phyloP scores from a whole-genome alignment of 805 yeast species.

The Saturnispora hagleri region DNA sequence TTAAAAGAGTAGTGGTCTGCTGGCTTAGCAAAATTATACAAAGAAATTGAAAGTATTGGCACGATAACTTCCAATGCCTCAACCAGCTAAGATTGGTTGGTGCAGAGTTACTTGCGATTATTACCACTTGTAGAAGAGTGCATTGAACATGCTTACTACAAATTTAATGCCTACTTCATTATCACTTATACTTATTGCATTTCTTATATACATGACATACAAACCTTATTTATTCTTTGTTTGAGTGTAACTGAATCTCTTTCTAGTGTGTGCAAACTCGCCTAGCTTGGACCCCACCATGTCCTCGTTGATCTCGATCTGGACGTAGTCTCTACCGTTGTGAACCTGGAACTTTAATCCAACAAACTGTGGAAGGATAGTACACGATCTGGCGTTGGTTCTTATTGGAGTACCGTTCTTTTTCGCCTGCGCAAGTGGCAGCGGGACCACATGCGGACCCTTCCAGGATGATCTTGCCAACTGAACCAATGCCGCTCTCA shows the following conservation, averaged over 20 bases:
- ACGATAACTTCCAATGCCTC: no score
- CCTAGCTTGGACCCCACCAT: conserved; percentile 97
- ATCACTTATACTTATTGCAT: no score
- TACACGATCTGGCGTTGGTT: conserved; percentile 93
- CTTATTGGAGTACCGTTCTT: conserved; percentile 77
- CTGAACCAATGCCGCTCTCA: conserved; percentile 33
- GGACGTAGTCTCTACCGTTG: conserved; percentile 91
- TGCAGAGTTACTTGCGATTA: no score
- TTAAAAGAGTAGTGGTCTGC: no score
- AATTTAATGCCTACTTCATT: no score
- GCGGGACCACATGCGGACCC: conserved; percentile 89
- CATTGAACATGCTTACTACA: no score
- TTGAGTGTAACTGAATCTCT: conserved; percentile 74
- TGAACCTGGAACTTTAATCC: conserved; percentile 92
- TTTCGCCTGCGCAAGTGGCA: conserved; percentile 83
- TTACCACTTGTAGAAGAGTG: no score
- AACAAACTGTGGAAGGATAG: conserved; percentile 91
- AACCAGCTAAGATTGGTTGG: no score
- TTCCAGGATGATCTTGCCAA: conserved; percentile 53
- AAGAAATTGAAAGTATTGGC: no score
- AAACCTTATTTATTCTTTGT: conserved; percentile 46
- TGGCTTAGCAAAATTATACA: no score
- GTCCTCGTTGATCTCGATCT: conserved; percentile 77
- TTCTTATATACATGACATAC: not conserved
- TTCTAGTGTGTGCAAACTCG: conserved; percentile 91